Evolutionary conservation across 2,329 filamentous ascomycete species (phyloP), one percentile per base, ranked within the genome.

Genomic region (Sclerotinia nivalis): DNA sequence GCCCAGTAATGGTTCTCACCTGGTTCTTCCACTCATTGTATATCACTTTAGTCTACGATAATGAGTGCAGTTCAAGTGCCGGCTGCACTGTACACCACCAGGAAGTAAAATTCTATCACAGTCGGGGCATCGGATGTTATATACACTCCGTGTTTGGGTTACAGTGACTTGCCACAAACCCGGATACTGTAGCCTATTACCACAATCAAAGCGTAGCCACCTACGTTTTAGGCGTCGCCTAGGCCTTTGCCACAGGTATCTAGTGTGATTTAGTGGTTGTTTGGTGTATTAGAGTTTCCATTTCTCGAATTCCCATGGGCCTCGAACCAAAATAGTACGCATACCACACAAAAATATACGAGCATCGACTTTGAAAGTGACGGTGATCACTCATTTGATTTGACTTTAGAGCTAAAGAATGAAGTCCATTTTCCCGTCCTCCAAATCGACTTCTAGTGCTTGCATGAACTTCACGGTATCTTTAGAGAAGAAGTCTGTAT

Each of bases 391-490:
- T 43, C 18, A 58, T 65, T 50, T 52, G 22, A 52, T 65, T 64
- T 40, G 47, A 65, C 47, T 40, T 65, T 62, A 37, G 60, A 62
- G 47, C 61, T 52, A 65, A 40, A 9, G 40, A 52, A 28, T n/a
- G 5, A 28, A 37, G 34, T 25, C 13, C 47, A 65, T 37, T 52
- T 64, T 22, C 49, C 47, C 45, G 50, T 50, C 47, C 22, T 20
- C 20, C 20, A 40, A 37, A 64, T 50, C 31, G 60, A 64, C 22
- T 25, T 64, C 60, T 52, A 49, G 31, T 31, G 22, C 52, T 64
- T 64, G 28, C 31, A 64, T 52, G 47, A 64, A 40, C 60, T 40
- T 52, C 31, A 52, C 45, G 47, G 31, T 64, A 20, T 50, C 22
- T 12, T 15, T 34, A 37, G 45, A n/a, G 47, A 25, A 25, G 45